phyloP scores from a whole-genome alignment of 805 yeast species.

The Candida parachauliodes region DNA sequence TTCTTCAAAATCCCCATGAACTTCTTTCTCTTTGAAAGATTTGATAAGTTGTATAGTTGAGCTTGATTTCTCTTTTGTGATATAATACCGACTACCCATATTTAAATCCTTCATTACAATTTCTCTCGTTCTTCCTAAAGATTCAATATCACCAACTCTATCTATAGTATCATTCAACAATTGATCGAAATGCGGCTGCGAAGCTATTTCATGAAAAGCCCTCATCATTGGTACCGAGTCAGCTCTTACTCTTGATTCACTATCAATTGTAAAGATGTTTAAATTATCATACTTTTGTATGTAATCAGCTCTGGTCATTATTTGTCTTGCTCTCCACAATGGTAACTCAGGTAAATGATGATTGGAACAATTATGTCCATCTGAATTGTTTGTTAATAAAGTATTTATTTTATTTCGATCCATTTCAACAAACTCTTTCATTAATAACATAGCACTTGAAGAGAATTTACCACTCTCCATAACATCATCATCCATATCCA shows the following conservation, averaged over 20 bases:
- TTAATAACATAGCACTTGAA: constrained; percentile 67
- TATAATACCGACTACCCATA: constrained; percentile 43
- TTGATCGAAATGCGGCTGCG: constrained; percentile 67
- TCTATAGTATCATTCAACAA: constrained; percentile 61
- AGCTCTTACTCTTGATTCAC: constrained; percentile 67
- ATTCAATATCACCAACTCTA: constrained; percentile 72
- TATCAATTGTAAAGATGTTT: constrained; percentile 77
- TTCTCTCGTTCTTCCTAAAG: constrained; percentile 75
- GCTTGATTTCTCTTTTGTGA: constrained; percentile 17
- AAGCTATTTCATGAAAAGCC: constrained; percentile 75
- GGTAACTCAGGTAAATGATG: constrained; percentile 72
- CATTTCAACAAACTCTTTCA: constrained; percentile 69
- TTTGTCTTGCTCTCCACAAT: constrained; percentile 77
- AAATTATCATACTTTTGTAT: constrained; percentile 72
- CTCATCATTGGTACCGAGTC: constrained; percentile 89
- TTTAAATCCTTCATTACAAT: constrained; percentile 66
- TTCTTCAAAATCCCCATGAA: constrained; percentile 19
- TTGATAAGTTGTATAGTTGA: constrained; percentile 13
- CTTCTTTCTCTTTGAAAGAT: constrained; percentile 16
- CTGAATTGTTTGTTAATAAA: constrained; percentile 17
- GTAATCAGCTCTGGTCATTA: constrained; percentile 82
- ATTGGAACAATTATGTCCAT: constrained; percentile 20
- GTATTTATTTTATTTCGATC: constrained; percentile 40
- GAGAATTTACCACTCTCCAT: constrained; percentile 80
- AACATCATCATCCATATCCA: constrained; percentile 83